phyloP scores from a whole-genome alignment of 2,329 filamentous ascomycete species.

The Metarhizium brunneum region DNA sequence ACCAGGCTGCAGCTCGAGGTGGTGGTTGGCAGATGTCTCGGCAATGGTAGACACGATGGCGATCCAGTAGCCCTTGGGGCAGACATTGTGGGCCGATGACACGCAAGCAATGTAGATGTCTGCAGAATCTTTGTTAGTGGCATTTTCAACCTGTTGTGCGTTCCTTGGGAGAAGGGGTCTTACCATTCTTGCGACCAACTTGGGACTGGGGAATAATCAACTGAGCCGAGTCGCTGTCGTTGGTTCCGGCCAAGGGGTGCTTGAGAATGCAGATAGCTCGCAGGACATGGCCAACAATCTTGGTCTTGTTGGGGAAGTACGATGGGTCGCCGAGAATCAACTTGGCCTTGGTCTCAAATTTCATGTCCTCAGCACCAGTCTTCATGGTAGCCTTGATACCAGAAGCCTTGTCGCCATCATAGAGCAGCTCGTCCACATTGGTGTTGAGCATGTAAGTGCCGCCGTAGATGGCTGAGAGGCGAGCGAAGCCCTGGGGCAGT shows the following conservation, averaged over 20 bases:
- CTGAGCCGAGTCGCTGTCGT: constrained; percentile 81
- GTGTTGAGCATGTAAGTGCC: constrained; percentile 99
- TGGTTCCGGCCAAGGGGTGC: constrained; percentile 85
- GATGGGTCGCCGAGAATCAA: constrained; percentile 94
- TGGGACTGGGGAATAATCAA: constrained; percentile 97
- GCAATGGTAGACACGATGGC: constrained; percentile 97
- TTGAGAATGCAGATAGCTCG: constrained; percentile 97
- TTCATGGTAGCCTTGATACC: constrained; percentile 98
- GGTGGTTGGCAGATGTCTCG: constrained; percentile 84
- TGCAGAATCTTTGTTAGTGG: constrained; percentile 21
- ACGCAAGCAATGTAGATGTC: constrained; percentile 97
- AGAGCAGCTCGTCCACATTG: constrained; percentile 78
- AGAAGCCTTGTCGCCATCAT: constrained; percentile 75
- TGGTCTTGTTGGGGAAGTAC: constrained; percentile 88
- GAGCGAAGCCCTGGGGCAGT: constrained; percentile 94
- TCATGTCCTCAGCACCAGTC: constrained; percentile 72
- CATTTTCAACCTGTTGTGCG: background rate
- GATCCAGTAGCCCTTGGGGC: constrained; percentile 97
- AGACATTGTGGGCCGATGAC: constrained; percentile 93
- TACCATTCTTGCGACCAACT: constrained; percentile 92
- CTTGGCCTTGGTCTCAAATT: constrained; percentile 92
- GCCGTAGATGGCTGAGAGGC: constrained; percentile 95
- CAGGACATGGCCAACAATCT: constrained; percentile 79
- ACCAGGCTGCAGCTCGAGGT: constrained; percentile 86
- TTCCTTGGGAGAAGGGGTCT: constrained; percentile 15